A percentile compares a stretch with the other conserved stretches of the same genome.
Conservation (phyloP, 129 eudicot genomes). For the Flaveria trinervia region DNA sequence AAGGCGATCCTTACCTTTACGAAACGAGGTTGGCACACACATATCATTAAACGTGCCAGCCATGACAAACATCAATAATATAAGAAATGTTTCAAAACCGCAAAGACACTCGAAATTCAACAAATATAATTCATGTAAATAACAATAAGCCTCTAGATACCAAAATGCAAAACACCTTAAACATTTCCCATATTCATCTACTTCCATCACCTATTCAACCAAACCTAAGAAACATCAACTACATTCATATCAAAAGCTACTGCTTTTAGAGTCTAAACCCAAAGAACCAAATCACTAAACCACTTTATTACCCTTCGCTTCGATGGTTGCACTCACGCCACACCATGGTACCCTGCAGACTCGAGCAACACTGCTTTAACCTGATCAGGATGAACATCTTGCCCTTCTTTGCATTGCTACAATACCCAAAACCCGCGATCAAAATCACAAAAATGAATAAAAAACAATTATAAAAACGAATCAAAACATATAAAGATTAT, state of each 20-base stretch:
- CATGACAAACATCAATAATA: background rate
- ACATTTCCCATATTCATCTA: slow-evolving; percentile 1
- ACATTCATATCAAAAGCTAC: slow-evolving; percentile 27
- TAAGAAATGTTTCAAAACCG: background rate
- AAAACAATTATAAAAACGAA: background rate
- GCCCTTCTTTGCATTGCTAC: slow-evolving; percentile 94
- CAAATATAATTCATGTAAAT: slow-evolving; percentile 10
- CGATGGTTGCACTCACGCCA: slow-evolving; percentile 34
- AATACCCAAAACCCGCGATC: background rate
- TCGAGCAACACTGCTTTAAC: slow-evolving; percentile 81
- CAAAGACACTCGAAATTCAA: background rate
- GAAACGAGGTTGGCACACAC: background rate
- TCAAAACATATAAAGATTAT: background rate
- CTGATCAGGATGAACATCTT: slow-evolving; percentile 76
- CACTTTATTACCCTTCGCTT: background rate
- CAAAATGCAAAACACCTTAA: slow-evolving; percentile 15
- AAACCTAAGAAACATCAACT: background rate
- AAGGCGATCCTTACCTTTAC: background rate
- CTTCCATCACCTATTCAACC: slow-evolving; percentile 5
- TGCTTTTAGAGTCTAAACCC: background rate
- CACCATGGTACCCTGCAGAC: slow-evolving; percentile 79
- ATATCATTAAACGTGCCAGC: background rate
- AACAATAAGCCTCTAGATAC: background rate
- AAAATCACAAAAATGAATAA: background rate
- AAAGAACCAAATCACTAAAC: slow-evolving; percentile 18